Evolutionary conservation across 2,329 filamentous ascomycete species (phyloP).

Genomic region (Cladosporium colombiae): DNA sequence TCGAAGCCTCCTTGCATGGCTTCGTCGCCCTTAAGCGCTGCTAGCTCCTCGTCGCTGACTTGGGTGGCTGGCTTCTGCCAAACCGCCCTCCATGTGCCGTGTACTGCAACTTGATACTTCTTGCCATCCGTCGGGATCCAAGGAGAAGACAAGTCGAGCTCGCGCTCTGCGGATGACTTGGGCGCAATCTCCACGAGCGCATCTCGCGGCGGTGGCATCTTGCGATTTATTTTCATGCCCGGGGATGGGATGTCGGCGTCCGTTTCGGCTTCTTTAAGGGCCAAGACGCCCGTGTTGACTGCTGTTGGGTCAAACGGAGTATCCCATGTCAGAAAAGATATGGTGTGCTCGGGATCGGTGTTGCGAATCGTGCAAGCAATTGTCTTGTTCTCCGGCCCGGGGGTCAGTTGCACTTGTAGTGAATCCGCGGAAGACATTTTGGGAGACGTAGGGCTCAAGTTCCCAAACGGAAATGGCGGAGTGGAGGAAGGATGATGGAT

Average conservation of each 20-base stretch:
- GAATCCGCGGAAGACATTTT: slow-evolving; percentile 3
- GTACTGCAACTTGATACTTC: slow-evolving; percentile 38
- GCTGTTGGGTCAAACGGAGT: slow-evolving; percentile 43
- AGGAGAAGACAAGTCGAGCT: slow-evolving; percentile 37
- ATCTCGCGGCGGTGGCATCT: slow-evolving; percentile 39
- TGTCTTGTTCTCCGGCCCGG: slow-evolving; percentile 8
- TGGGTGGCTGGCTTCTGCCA: slow-evolving; percentile 33
- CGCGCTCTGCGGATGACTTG: slow-evolving; percentile 34
- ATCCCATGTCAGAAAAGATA: slow-evolving; percentile 44
- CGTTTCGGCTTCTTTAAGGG: slow-evolving; percentile 32
- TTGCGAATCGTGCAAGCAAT: slow-evolving; percentile 42
- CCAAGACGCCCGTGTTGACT: slow-evolving; percentile 41
- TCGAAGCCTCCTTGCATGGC: slow-evolving; percentile 22
- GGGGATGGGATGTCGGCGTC: slow-evolving; percentile 35
- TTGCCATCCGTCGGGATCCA: slow-evolving; percentile 31
- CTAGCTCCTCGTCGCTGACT: slow-evolving; percentile 27
- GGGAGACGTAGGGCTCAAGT: neutral
- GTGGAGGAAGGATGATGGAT: slow-evolving; percentile 8
- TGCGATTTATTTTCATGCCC: slow-evolving; percentile 39
- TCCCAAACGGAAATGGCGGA: neutral
- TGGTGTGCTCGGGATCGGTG: slow-evolving; percentile 34
- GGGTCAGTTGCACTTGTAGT: slow-evolving; percentile 3
- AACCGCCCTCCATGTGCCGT: slow-evolving; percentile 39
- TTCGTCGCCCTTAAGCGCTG: slow-evolving; percentile 23
- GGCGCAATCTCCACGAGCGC: slow-evolving; percentile 40